Evolutionary conservation across 2,329 filamentous ascomycete genomes (phyloP).

Genomic region (Colletotrichum salicis): DNA sequence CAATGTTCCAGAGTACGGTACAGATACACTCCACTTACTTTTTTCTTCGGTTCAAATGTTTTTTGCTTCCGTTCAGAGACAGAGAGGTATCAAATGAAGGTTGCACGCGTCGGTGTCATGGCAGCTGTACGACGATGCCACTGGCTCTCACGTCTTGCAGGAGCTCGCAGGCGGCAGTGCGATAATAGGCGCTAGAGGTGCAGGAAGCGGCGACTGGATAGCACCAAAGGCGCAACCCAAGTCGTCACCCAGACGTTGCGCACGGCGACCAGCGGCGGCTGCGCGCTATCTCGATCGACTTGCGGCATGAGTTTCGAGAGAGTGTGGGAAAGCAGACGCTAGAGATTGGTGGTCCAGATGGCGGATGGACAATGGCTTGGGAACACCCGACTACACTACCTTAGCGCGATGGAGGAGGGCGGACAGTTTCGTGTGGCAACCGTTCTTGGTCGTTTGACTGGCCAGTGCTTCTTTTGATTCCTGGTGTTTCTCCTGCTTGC

Average conservation of each 20-base stretch:
- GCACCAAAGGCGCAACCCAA: background rate
- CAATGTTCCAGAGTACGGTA: background rate
- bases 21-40: background rate
- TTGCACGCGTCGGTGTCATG: background rate
- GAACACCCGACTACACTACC: background rate
- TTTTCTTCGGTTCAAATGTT: background rate
- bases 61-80: background rate
- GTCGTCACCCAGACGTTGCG: conserved; percentile 31
- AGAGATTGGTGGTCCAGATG: background rate
- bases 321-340: background rate
- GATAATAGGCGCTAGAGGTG: background rate
- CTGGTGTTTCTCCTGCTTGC: background rate
- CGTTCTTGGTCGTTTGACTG: conserved; percentile 23
- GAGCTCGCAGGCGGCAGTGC: background rate
- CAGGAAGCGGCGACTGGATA: background rate
- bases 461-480: conserved; percentile 12
- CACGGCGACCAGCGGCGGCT: conserved; percentile 24
- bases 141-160: background rate
- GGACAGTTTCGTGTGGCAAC: conserved; percentile 30
- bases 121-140: background rate
- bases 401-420: conserved; percentile 8
- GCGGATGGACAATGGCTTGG: background rate
- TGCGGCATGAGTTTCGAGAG: background rate
- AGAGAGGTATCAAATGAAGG: background rate
- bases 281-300: conserved; percentile 26